These are phyloP conservation scores for Nemania sp. DNA, from an alignment of 2,329 filamentous ascomycete genomes.

Conservation along the genomic window DNA sequence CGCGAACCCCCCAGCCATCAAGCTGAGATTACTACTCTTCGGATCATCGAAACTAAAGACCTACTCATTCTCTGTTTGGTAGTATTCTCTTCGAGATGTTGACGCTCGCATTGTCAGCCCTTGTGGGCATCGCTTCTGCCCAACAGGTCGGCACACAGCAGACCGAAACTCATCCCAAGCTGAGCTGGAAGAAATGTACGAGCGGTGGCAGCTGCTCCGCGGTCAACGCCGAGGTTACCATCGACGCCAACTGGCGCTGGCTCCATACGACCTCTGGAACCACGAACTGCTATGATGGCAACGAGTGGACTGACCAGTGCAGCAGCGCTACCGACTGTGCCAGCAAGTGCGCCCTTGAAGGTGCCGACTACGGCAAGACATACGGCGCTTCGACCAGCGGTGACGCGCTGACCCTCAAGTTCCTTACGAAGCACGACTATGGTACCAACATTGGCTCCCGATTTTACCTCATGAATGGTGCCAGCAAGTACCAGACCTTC, in stretches of 20 bases:
- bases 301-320: conserved; percentile 44
- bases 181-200: conserved; percentile 54
- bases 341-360: conserved; percentile 50
- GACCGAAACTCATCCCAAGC: conserved; percentile 50
- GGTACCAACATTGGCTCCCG: conserved; percentile 50
- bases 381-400: conserved; percentile 53
- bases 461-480: conserved; percentile 61
- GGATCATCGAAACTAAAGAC: conserved; percentile 15
- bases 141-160: conserved; percentile 49
- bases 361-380: conserved; percentile 50
- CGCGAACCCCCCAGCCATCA: conserved; percentile 18
- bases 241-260: conserved; percentile 60
- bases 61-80: conserved; percentile 14
- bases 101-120: conserved; percentile 37
- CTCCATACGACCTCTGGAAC: conserved; percentile 47
- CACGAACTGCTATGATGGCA: conserved; percentile 55
- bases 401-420: conserved; percentile 53
- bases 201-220: conserved; percentile 48
- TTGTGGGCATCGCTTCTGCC: conserved; percentile 45
- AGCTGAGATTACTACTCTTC: conserved; percentile 21
- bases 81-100: conserved; percentile 33
- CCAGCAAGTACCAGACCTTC: conserved; percentile 61
- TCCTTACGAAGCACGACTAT: conserved; percentile 53
- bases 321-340: conserved; percentile 46
- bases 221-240: conserved; percentile 50